Conservation (phyloP, 768 basidiomycete genomes). For the Harrya chromipes region DNA sequence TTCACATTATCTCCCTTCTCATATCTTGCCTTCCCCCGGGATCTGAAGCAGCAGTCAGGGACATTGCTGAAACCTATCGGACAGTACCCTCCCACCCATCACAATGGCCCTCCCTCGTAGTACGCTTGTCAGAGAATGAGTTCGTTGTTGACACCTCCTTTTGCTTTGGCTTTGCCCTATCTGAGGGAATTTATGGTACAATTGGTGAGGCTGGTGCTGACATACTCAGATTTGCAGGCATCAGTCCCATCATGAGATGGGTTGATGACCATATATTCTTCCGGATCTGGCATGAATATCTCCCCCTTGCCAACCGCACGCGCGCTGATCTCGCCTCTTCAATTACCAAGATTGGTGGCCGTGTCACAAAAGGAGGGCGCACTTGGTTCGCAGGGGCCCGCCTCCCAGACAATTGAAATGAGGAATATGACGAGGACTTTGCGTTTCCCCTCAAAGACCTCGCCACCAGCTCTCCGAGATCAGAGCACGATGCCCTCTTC, state of each 20-base stretch:
- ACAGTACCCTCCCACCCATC: slow-evolving; percentile 28
- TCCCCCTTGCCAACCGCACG: too few species aligned
- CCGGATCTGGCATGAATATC: too few species aligned
- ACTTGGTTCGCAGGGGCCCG: too few species aligned
- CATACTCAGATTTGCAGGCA: slow-evolving; percentile 5
- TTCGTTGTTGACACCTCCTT: slow-evolving; percentile 27
- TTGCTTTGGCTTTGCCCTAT: slow-evolving; percentile 23
- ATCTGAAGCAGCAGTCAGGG: neutral
- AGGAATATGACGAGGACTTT: neutral
- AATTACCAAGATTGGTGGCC: too few species aligned
- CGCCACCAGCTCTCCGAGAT: neutral
- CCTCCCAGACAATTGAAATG: too few species aligned
- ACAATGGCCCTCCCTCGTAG: slow-evolving; percentile 36
- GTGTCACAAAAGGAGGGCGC: too few species aligned
- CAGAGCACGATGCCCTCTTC: neutral
- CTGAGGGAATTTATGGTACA: slow-evolving; percentile 25
- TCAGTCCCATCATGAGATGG: slow-evolving; percentile 25
- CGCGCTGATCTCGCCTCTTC: too few species aligned
- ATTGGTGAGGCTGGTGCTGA: slow-evolving; percentile 21
- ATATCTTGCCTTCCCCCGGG: neutral
- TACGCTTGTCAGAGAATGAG: slow-evolving; percentile 9
- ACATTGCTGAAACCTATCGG: neutral
- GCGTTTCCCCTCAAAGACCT: neutral
- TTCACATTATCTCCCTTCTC: neutral
- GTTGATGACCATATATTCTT: slow-evolving; percentile 35